Evolutionary conservation across 2,329 filamentous ascomycete genomes (phyloP).

Genomic region (Fusarium proliferatum): DNA sequence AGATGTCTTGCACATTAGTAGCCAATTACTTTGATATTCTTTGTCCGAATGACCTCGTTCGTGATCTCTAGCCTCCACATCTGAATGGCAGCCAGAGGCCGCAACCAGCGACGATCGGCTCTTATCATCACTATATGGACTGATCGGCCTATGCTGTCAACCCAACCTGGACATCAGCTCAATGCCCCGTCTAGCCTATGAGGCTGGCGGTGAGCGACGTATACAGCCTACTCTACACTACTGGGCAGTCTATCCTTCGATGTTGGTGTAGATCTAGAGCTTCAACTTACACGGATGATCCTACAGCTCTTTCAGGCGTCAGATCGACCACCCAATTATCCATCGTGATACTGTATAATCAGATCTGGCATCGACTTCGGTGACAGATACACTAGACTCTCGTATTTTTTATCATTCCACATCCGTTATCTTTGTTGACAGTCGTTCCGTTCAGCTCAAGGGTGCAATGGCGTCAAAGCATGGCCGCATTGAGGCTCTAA

Average conservation of each 20-base stretch:
- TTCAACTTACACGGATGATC: conserved; percentile 14
- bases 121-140: conserved; percentile 19
- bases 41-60: conserved; percentile 9
- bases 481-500: not conserved
- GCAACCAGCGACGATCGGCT: conserved; percentile 24
- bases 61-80: conserved; percentile 10
- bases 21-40: not conserved
- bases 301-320: not conserved
- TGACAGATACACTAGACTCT: not conserved
- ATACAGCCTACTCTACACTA: not conserved
- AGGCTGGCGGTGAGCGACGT: conserved; percentile 20
- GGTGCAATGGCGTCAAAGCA: not conserved
- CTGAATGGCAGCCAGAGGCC: not conserved
- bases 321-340: not conserved
- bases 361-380: not conserved
- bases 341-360: not conserved
- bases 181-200: not conserved
- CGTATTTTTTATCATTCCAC: not conserved
- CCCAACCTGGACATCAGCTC: conserved; percentile 12
- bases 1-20: not conserved
- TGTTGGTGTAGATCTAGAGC: not conserved
- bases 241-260: not conserved
- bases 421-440: not conserved
- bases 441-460: not conserved
- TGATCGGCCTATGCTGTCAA: not conserved